Evolutionary conservation across 176 grass and related monocot genomes (phyloP), one percentile per base, ranked within the genome.

Genomic region (Oryza glaberrima): DNA sequence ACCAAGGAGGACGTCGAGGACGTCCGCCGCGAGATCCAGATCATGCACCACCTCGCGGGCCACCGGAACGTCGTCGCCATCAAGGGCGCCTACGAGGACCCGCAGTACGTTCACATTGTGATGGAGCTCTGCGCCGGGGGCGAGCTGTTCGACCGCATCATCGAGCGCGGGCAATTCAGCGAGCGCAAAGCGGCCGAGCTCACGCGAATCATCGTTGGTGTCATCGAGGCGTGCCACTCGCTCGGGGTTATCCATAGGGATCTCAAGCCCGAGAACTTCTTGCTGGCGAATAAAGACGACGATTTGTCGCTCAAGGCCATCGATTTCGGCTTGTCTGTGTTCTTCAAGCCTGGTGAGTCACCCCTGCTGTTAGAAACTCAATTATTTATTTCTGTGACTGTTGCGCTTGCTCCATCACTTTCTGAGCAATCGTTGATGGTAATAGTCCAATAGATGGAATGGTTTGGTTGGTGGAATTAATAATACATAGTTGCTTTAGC

Each of bases 11-110:
- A 99, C 20, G 93, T 99, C 15, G 96, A 99, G 90, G 96, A 99
- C 71, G 96, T 99, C 74, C 90, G 96, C 73, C 89, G 96, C 73
- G 96, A 99, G 96, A 99, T 99, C 91, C 96, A 99, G 88, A 99
- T 99, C 86, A 94, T 99, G 91, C 96, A 99, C 78, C 96, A 99
- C 88, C 92, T 99, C 41, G 84, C 96, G 1, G 96, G 96, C 0
- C 93, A 96, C 88, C 78, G 83, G 65, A 98, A 98, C 84, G 87
- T 98, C 72, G 93, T 98, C 70, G 83, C 87, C 72, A 98, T 98
- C 83, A 98, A 98, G 70, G 96, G 96, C 8, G 91, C 96, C 17
- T 98, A 85, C 80, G 96, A 98, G 88, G 96, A 95, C 85, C 79
- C 82, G 76, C 73, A 69, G 25, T 92, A 76, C 66, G 96, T 95